Base-by-base conservation (phyloP, 805 yeast species). In the Wickerhamia fluorescens region DNA sequence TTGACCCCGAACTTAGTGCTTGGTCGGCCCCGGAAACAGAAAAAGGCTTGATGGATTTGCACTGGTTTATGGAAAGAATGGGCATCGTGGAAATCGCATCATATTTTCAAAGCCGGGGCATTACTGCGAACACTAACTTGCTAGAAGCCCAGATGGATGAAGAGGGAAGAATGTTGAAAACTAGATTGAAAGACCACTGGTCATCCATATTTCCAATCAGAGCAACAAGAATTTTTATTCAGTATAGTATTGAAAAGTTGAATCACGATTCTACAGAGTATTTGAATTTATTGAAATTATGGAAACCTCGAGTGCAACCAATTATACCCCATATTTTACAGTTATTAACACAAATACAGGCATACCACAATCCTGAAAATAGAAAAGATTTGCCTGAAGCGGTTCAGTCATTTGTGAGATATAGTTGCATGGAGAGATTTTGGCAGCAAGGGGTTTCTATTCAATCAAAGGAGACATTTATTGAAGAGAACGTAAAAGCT, bases 381-480 rank as follows among this genome's bases (percentile, higher is more conserved):
- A 89, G 98, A 97, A 65, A 64, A 9, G 83, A 75, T 22, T 63
- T 92, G 27, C 97, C 98, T 0, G 71, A 70, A 3, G 94, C 86
- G 33, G 97, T 92, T 1, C 95, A 85, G 51, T 68, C 89, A 1
- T 89, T 94, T 62, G 95, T 89, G n/a, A 72, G 73, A 40, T 80
- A 85, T 44, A 80, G 94, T 36, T 81, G 94, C 28, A 76, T 79
- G 50, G 99, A 92, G 59, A 68, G 97, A 45, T 92, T 92, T 53
- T 92, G 99, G 99, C 97, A 94, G 49, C 94, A 87, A 36, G 98
- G 98, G 11, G 94, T 94, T 14, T 84, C 96, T 1, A 82, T 84
- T 34, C 95, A 92, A 56, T 78, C 95, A 2, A 81, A 85, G 45
- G 97, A 92, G 50, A 87, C 92, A 19, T 94, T 92, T 42, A 79